These are phyloP conservation scores for Saprolegnia diclina DNA, from an alignment of 352 stramenopile genomes.

Conservation along the genomic window DNA sequence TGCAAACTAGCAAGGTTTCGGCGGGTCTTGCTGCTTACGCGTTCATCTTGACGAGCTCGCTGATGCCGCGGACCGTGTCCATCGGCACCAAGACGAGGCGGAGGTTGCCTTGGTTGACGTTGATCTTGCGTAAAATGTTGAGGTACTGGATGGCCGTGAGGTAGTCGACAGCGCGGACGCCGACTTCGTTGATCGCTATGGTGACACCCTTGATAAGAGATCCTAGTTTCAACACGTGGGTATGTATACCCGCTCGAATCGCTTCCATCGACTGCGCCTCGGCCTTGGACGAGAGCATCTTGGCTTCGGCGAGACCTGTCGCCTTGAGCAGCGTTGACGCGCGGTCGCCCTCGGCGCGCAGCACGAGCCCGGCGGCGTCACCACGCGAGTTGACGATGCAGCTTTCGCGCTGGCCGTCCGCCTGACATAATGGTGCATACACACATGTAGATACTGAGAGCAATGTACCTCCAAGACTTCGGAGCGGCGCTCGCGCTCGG, in stretches of 20 bases:
- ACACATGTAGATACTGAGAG: background rate
- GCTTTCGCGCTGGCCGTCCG: slow-evolving; percentile 34
- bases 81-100: slow-evolving; percentile 29
- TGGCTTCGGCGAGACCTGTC: slow-evolving; percentile 32
- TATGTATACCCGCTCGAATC: slow-evolving; percentile 28
- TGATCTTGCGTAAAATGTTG: slow-evolving; percentile 27
- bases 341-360: slow-evolving; percentile 33
- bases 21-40: too few species aligned
- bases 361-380: slow-evolving; percentile 31
- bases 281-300: slow-evolving; percentile 32
- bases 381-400: slow-evolving; percentile 32
- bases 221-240: background rate
- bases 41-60: slow-evolving; percentile 30
- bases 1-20: too few species aligned
- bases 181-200: slow-evolving; percentile 30
- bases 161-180: slow-evolving; percentile 32
- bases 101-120: slow-evolving; percentile 10
- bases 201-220: slow-evolving; percentile 6
- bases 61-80: slow-evolving; percentile 29
- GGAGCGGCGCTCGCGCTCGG: slow-evolving; percentile 31
- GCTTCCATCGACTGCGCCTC: slow-evolving; percentile 33
- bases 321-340: slow-evolving; percentile 30
- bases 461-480: slow-evolving; percentile 31
- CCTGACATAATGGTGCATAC: slow-evolving; percentile 13
- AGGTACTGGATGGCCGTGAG: slow-evolving; percentile 34